Percentiles rank a stretch among this genome's conserved stretches.
These are phyloP conservation scores for Pythium pyrilobum DNA, from an alignment of 352 stramenopile genomes.

Conservation along the genomic window DNA sequence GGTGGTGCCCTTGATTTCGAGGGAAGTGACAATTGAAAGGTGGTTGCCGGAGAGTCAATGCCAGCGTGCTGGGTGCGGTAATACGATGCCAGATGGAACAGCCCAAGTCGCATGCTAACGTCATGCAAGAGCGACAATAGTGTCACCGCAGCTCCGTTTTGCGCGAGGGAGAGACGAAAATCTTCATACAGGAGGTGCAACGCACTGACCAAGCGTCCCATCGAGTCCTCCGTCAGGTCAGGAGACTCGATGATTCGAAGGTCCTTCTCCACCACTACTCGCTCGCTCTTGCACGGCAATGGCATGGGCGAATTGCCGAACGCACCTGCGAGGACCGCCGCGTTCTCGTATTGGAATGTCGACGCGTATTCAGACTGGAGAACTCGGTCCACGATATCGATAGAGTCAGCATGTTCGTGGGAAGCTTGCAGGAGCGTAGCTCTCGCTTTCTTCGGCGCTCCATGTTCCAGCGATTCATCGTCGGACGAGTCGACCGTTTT, in stretches of 20 bases:
- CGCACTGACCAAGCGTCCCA: slow-evolving; percentile 9
- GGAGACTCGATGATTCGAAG: no score
- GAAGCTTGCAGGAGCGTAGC: background rate
- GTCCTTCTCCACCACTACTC: no score
- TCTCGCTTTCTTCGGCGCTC: slow-evolving; percentile 15
- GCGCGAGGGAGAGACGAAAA: slow-evolving; percentile 36
- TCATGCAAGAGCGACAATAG: slow-evolving; percentile 33
- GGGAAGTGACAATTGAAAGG: background rate
- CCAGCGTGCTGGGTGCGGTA: slow-evolving; percentile 24
- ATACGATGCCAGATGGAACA: slow-evolving; percentile 39
- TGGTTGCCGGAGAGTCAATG: no score
- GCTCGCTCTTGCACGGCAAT: no score
- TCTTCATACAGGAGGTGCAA: slow-evolving; percentile 76
- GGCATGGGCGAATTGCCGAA: background rate
- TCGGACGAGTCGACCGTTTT: background rate
- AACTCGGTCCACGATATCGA: background rate
- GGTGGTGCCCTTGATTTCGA: background rate
- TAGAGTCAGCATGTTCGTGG: background rate
- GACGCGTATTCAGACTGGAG: slow-evolving; percentile 8
- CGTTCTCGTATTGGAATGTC: slow-evolving; percentile 1
- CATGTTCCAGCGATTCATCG: slow-evolving; percentile 10
- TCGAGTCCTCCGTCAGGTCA: background rate
- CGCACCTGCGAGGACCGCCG: background rate
- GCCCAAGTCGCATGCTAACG: slow-evolving; percentile 24
- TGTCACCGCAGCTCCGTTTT: background rate